Evolutionary conservation across 805 yeast genomes (phyloP).

Genomic region (Zygotorulaspora chibaensis): DNA sequence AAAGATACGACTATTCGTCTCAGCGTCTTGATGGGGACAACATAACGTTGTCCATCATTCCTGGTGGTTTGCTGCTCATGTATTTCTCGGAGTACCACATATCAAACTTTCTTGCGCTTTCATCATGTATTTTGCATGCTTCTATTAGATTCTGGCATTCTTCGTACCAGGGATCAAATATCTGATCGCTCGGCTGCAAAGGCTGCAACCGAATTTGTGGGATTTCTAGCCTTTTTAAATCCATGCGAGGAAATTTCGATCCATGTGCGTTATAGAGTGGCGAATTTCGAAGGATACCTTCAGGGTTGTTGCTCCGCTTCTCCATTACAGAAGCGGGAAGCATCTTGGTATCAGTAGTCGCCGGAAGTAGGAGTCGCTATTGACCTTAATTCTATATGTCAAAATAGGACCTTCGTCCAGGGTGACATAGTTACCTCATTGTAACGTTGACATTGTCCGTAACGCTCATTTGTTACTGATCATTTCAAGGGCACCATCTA

Average conservation of each 20-base stretch:
- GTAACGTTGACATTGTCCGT: too few relatives aligned
- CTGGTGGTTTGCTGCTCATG: conserved; percentile 30
- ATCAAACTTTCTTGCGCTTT: conserved; percentile 17
- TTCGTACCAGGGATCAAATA: conserved; percentile 29
- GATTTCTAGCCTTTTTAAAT: conserved; percentile 10
- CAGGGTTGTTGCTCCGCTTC: conserved; percentile 3
- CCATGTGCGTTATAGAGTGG: conserved; percentile 28
- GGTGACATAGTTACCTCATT: too few relatives aligned
- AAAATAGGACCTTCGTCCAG: too few relatives aligned
- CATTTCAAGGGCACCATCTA: too few relatives aligned
- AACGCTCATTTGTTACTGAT: too few relatives aligned
- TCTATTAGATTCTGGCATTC: conserved; percentile 20
- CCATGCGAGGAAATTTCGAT: conserved; percentile 19
- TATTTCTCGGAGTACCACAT: conserved; percentile 24
- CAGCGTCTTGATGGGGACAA: conserved; percentile 22
- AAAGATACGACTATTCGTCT: not conserved
- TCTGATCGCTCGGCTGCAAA: conserved; percentile 19
- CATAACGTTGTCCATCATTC: conserved; percentile 19
- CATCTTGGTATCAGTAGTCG: too few relatives aligned
- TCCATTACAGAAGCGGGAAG: not conserved
- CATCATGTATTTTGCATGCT: conserved; percentile 16
- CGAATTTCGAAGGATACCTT: conserved; percentile 17
- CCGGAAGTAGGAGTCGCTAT: too few relatives aligned
- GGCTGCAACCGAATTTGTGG: conserved; percentile 19
- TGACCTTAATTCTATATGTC: too few relatives aligned